Evolutionary conservation across 495 filamentous ascomycete species (phyloP).

Genomic region (Hypoxylon intermedium): DNA sequence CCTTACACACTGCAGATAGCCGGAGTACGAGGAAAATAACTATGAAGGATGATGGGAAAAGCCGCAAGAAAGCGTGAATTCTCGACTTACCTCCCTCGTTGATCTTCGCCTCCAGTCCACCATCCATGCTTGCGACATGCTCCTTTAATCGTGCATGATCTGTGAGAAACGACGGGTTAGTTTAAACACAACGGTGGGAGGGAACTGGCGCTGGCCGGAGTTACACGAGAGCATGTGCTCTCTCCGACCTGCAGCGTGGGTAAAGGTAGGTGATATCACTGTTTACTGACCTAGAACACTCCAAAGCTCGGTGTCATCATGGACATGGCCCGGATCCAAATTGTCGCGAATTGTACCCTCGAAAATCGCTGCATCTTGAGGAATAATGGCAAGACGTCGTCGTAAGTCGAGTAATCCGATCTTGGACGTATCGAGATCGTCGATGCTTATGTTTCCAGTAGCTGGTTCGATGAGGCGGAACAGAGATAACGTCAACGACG

Average conservation of each 20-base stretch:
- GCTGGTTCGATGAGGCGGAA: conserved; percentile 95
- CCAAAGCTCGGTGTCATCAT: conserved; percentile 98
- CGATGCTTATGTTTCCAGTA: conserved; percentile 84
- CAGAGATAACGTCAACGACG: conserved; percentile 88
- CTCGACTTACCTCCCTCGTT: conserved; percentile 85
- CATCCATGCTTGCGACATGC: conserved; percentile 86
- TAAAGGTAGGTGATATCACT: conserved; percentile 37
- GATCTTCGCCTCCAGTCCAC: conserved; percentile 86
- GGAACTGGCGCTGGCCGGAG: conserved; percentile 16
- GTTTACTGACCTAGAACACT: conserved; percentile 81
- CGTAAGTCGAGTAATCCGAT: conserved; percentile 92
- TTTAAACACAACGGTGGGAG: conserved; percentile 19
- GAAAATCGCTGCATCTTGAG: conserved; percentile 96
- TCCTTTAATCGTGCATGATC: conserved; percentile 94
- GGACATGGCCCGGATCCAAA: conserved; percentile 90
- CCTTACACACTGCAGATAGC: conserved; percentile 36
- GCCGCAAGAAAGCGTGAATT: conserved; percentile 51
- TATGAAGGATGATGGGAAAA: conserved; percentile 21
- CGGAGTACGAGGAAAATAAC: conserved; percentile 17
- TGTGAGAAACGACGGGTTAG: conserved; percentile 50
- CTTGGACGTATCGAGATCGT: conserved; percentile 83
- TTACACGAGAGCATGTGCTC: conserved; percentile 30
- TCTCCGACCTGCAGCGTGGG: conserved; percentile 20
- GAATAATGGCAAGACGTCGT: conserved; percentile 93
- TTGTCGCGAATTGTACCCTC: conserved; percentile 97